These are phyloP conservation scores for Asterophora parasitica DNA, from an alignment of 768 basidiomycete genomes.

Conservation along the genomic window DNA sequence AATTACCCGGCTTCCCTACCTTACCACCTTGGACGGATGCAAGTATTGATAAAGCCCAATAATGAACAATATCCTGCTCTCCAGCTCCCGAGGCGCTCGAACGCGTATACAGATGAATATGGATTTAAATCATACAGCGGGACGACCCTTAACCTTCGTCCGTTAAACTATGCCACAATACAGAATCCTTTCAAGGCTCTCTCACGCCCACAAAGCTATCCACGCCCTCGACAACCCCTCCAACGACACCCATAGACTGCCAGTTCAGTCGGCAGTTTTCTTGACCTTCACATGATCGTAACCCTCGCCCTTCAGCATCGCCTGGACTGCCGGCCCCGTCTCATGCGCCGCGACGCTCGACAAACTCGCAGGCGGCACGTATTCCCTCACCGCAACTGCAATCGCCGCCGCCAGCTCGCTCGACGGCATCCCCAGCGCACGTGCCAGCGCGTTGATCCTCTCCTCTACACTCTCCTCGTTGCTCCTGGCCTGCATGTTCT, in stretches of 20 bases:
- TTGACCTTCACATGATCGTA: slow-evolving; percentile 13
- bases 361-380: slow-evolving; percentile 58
- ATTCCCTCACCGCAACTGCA: slow-evolving; percentile 50
- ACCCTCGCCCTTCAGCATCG: slow-evolving; percentile 26
- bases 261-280: slow-evolving; percentile 4
- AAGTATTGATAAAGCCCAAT: too few relatives aligned
- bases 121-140: too few relatives aligned
- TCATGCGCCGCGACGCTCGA: slow-evolving; percentile 48
- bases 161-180: neutral
- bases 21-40: too few relatives aligned
- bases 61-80: too few relatives aligned
- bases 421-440: slow-evolving; percentile 56
- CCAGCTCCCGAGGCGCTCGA: too few relatives aligned
- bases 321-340: slow-evolving; percentile 39
- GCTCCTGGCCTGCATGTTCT: slow-evolving; percentile 1
- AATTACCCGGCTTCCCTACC: too few relatives aligned
- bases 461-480: slow-evolving; percentile 40
- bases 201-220: slow-evolving; percentile 44
- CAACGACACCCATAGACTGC: slow-evolving; percentile 22
- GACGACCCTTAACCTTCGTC: too few relatives aligned
- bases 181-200: slow-evolving; percentile 29
- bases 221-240: slow-evolving; percentile 28
- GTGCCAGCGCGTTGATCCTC: slow-evolving; percentile 55
- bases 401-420: slow-evolving; percentile 61
- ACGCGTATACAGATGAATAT: too few relatives aligned